Percentiles rank a stretch among this genome's conserved stretches.
These are phyloP conservation scores for Artomyces pyxidatus DNA, from an alignment of 768 basidiomycete genomes.

Conservation along the genomic window DNA sequence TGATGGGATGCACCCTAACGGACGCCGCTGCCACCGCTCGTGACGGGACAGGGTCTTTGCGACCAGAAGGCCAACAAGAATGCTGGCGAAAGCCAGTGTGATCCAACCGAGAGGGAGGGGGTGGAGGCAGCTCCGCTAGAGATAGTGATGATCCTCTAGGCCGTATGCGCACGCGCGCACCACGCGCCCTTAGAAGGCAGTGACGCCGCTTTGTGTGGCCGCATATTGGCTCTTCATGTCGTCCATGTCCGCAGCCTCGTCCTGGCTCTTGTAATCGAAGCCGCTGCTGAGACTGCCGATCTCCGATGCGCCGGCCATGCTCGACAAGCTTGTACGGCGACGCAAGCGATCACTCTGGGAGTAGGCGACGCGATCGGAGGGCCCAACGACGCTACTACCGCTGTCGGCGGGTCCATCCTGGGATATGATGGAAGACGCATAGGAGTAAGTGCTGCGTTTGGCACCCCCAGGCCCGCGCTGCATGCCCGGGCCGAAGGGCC, in stretches of 20 bases:
- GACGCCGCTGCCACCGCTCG: no score
- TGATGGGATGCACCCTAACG: no score
- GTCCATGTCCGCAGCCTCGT: conserved; percentile 69
- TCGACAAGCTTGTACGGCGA: conserved; percentile 69
- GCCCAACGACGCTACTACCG: conserved; percentile 38
- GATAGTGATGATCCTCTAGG: background rate
- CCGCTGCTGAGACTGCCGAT: conserved; percentile 64
- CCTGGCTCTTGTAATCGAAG: conserved; percentile 85
- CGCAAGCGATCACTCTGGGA: conserved; percentile 87
- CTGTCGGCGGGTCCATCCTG: conserved; percentile 69
- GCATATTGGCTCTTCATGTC: conserved; percentile 88
- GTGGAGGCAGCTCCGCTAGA: no score
- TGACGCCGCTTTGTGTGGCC: conserved; percentile 78
- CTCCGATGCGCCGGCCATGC: conserved; percentile 68
- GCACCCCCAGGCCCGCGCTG: conserved; percentile 55
- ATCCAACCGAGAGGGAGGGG: no score
- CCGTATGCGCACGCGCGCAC: conserved; percentile 1
- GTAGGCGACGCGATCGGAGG: conserved; percentile 55
- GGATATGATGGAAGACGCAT: conserved; percentile 89
- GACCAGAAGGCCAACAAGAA: no score
- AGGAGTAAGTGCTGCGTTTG: conserved; percentile 75
- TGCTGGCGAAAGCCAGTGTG: no score
- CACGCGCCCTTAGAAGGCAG: conserved; percentile 54
- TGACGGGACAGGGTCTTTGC: no score
- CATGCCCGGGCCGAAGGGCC: conserved; percentile 61